Evolutionary conservation across 306 rosid genomes (phyloP), one percentile per base, ranked within the genome.

Genomic region (Inga oerstediana): DNA sequence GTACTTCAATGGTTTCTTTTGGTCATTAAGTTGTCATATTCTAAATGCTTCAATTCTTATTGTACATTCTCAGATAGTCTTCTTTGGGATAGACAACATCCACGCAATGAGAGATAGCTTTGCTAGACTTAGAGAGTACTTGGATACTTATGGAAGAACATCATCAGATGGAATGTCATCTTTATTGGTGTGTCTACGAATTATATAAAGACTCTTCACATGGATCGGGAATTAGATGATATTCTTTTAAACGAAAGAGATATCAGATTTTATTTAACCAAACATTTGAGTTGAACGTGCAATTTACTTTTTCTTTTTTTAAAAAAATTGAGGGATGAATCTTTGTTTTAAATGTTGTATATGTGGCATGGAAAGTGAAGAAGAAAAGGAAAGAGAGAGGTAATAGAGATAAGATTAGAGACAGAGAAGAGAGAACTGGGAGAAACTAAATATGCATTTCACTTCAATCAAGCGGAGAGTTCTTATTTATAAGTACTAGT

Each of bases 81-180:
- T 91, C 88, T 91, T 96, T 85, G 99, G 99, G 86, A 92, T 96
- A 86, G 98, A 94, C 89, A 96, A 96, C 91, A 96, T 96, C 77
- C 99, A 94, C 84, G 97, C 94, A 3, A 96, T 96, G 99, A 90
- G 99, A 75, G 99, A 96, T 30, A 96, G 99, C 90, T 91, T 92
- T 86, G 89, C 89, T 77, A 96, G 97, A 85, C 97, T 96, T 12
- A 91, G 98, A 86, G 99, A 96, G 51, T 96, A 91, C 86, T 83
- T 96, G 78, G 98, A 96, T 82, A 89, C 94, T 70, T 87, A 96
- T 86, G 99, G 99, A 19, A 89, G 84, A 75, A 72, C 93, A 64
- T 96, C 99, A 81, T 96, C 99, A 2, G 99, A 96, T 86, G 99
- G 99, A 87, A 89, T 91, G 98, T 96, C 97, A 56, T 96, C 99